Percentiles rank a stretch among this genome's conserved stretches.
Conservation (phyloP, 805 yeast genomes). For the Brettanomyces sp. region DNA sequence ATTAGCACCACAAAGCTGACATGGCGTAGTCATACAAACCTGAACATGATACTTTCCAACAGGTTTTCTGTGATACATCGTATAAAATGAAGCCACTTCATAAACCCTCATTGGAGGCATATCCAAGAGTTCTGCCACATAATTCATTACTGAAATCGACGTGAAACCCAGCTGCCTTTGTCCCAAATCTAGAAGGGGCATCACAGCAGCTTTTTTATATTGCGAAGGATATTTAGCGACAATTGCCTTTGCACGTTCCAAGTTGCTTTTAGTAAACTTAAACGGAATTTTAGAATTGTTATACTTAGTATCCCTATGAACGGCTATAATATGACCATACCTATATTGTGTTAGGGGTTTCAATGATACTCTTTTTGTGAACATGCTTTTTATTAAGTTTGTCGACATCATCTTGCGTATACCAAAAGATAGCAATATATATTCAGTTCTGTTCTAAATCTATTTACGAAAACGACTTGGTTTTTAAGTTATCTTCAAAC, state of each 20-base stretch:
- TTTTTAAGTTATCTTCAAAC: too few species aligned
- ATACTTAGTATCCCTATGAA: constrained; percentile 63
- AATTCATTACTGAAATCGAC: constrained; percentile 80
- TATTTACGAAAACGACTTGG: too few species aligned
- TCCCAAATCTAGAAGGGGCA: constrained; percentile 81
- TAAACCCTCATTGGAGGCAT: constrained; percentile 94
- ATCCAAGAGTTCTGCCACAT: constrained; percentile 74
- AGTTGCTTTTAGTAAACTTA: constrained; percentile 60
- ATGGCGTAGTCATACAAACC: constrained; percentile 85
- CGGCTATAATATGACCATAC: constrained; percentile 31
- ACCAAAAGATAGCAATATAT: too few species aligned
- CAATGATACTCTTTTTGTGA: not conserved
- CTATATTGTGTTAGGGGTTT: constrained; percentile 8
- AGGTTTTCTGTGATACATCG: constrained; percentile 82
- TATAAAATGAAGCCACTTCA: constrained; percentile 86
- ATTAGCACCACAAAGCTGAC: constrained; percentile 78
- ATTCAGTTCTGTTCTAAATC: too few species aligned
- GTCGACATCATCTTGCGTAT: not conserved
- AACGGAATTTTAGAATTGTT: constrained; percentile 64
- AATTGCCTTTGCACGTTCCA: constrained; percentile 59
- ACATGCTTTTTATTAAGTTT: not conserved
- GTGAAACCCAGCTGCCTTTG: constrained; percentile 85
- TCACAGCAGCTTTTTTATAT: constrained; percentile 79
- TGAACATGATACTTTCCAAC: constrained; percentile 80
- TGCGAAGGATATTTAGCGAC: constrained; percentile 77